Evolutionary conservation across 1,284 basidiomycete species (phyloP), one percentile per base, ranked within the genome.

Genomic region (Microstroma glucosiphilum): DNA sequence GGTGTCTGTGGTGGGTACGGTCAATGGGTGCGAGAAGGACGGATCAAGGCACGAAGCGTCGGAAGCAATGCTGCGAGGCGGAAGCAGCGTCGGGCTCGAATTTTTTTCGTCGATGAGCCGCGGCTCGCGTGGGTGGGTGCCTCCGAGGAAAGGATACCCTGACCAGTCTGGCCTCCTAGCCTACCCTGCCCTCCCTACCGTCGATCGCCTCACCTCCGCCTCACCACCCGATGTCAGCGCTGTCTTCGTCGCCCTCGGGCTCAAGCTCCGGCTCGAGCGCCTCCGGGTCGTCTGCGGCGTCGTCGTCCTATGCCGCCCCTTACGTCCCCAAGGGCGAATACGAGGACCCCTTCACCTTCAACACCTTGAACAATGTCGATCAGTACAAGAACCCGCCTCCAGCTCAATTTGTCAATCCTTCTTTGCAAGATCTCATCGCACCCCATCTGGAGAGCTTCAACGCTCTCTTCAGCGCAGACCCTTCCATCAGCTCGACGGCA

Each of bases 391-490:
- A 87, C 62, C 96, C 96, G 0, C 84, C 88, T 19, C 83, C 83
- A 69, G 81, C 85, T 56, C 85, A 85, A 21, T 85, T 88, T 43
- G 86, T 88, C 17, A 87, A 91, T 62, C 87, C 87, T 17, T 89
- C 91, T 61, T 84, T 98, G 61, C 91, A 94, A 72, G 91, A 96
- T 81, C 91, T 98, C 71, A 90, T 96, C 61, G 84, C 86, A 37
- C 96, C 96, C 11, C 93, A 96, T 79, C 86, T 98, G 67, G 90
- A 97, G 80, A 92, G 90, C 51, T 98, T 99, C 84, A 96, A 98
- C 80, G 88, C 92, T 12, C 84, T 99, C 26, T 78, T 73, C 73
- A 62, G 69, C 2, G 69, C 69, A 19, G 73, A 79, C 42, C 76
- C 77, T 0, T 70, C 72, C 9, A 40, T 54, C 51, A 54, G 25